Evolutionary conservation across 306 rosid species (phyloP), one percentile per base, ranked within the genome.

Genomic region (Cicer arietinum): DNA sequence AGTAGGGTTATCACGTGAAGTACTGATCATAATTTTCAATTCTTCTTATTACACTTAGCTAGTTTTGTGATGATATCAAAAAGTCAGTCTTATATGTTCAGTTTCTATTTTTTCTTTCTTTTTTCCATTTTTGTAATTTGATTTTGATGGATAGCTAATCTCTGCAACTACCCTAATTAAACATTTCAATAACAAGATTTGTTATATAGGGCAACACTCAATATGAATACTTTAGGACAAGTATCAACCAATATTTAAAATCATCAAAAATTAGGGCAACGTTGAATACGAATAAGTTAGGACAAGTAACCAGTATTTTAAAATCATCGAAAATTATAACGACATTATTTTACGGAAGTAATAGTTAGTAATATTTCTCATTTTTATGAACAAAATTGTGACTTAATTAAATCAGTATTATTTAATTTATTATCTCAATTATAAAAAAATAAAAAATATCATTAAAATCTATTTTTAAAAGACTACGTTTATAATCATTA

Each of bases 1-100:
- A 60, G 71, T 69, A 62, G 80, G 83, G 71, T 30, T 84, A 82
- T 80, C 86, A 87, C 80, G 89, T 84, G 92, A 84, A 22, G 51
- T 77, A 47, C 64, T 35, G 83, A 67, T 75, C 77, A 74, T 71
- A 69, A 74, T 70, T 59, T 69, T 70, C n/a, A 71, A 39, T 75
- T 81, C 78, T 44, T 54, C 45, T 45, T n/a, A 69, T 57, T 69
- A 53, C 59, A 69, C 63, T 61, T 75, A 51, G 77, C 39, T 52
- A 44, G 69, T 70, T 78, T 82, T 78, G 77, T 61, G 84, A 76
- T 40, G 54, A 14, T 8, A 39, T 22, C 65, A 78, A 58, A 65
- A 41, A 44, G 13, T 25, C 47, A 20, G 5, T 62, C 51, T 62
- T 47, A 69, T 69, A 25, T 75, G 62, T 75, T 53, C 77, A 67